These are phyloP conservation scores for Juncus inflexus DNA, from an alignment of 176 grass and related monocot genomes.

Conservation along the genomic window DNA sequence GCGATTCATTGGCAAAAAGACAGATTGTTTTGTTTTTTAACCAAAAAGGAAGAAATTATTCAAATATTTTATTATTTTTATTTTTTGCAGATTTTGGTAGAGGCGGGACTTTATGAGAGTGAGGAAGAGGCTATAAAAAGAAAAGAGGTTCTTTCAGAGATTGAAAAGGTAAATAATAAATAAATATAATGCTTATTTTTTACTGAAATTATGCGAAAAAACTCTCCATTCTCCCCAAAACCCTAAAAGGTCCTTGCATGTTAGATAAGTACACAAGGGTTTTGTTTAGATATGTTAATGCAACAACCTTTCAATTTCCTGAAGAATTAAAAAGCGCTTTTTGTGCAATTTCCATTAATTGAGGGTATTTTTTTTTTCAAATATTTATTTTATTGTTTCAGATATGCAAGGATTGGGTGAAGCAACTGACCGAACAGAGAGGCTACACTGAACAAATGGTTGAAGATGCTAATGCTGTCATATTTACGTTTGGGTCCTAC, in stretches of 20 bases:
- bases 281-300: background rate
- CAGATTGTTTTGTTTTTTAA: background rate
- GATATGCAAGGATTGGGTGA: slow-evolving; percentile 89
- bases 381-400: slow-evolving; percentile 20
- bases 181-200: no score
- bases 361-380: background rate
- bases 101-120: slow-evolving; percentile 57
- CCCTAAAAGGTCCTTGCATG: no score
- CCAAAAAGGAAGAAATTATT: background rate
- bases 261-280: background rate
- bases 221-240: background rate
- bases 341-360: no score
- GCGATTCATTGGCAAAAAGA: no score
- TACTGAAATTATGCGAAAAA: no score
- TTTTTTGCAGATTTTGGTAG: slow-evolving; percentile 58
- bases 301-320: background rate
- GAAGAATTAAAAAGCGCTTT: no score
- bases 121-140: slow-evolving; percentile 52
- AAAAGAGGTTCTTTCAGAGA: slow-evolving; percentile 61
- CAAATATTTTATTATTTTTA: background rate
- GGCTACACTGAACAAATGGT: slow-evolving; percentile 92
- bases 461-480: slow-evolving; percentile 82
- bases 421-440: slow-evolving; percentile 76
- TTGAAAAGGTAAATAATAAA: slow-evolving; percentile 47
- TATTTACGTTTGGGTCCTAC: slow-evolving; percentile 97